Evolutionary conservation across 345 rosid species (phyloP).

Genomic region (Populus davidiana): DNA sequence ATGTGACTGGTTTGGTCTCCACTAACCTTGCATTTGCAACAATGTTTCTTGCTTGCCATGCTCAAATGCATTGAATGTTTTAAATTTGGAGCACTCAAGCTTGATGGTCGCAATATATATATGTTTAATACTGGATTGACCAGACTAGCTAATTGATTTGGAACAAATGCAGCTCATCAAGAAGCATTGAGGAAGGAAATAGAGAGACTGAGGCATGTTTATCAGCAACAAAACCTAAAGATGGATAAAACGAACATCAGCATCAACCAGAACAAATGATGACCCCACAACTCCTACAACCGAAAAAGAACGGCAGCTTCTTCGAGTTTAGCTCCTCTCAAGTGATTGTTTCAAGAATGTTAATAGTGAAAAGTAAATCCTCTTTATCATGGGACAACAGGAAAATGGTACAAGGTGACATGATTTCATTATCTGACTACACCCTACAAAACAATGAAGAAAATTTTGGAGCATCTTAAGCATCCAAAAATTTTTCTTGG

Average conservation of each 20-base stretch:
- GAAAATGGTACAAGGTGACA: neutral
- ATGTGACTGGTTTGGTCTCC: neutral
- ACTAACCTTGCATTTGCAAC: neutral
- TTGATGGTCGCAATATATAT: neutral
- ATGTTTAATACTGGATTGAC: neutral
- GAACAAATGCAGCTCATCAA: conserved; percentile 29
- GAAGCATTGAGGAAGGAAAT: conserved; percentile 38
- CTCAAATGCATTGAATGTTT: neutral
- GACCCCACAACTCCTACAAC: neutral
- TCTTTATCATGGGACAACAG: conserved; percentile 5
- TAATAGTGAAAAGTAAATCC: neutral
- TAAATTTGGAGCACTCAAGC: neutral
- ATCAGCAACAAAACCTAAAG: conserved; percentile 24
- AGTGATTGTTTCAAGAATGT: conserved; percentile 7
- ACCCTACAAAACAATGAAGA: neutral
- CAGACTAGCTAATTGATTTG: neutral
- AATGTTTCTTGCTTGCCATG: neutral
- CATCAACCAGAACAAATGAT: neutral
- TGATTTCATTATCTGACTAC: neutral
- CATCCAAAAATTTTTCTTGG: conserved; percentile 21
- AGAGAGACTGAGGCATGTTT: conserved; percentile 33
- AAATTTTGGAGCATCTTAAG: neutral
- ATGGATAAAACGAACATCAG: conserved; percentile 14
- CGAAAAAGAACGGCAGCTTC: conserved; percentile 25
- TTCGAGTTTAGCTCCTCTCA: conserved; percentile 15